phyloP scores from a whole-genome alignment of 176 grass and related monocot species.

The Raddia distichophylla region DNA sequence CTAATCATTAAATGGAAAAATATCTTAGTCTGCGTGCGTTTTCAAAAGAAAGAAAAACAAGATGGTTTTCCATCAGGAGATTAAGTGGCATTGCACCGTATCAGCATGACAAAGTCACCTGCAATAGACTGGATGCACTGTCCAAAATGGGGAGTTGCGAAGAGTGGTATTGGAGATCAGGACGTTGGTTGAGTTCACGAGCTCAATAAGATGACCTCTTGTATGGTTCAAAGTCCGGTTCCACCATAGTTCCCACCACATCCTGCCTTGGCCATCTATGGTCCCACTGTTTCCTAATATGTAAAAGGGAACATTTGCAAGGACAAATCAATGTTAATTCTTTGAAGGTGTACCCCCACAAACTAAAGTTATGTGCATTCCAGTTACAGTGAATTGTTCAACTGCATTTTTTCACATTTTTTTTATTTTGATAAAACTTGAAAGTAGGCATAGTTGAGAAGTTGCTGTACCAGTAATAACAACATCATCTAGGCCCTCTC shows the following conservation, averaged over 20 bases:
- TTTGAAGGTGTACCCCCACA: neutral
- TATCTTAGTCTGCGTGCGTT: conserved; percentile 9
- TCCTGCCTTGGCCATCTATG: conserved; percentile 85
- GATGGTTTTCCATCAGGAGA: conserved; percentile 16
- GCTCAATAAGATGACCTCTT: conserved; percentile 84
- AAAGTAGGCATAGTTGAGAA: conserved; percentile 13
- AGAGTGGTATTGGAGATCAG: conserved; percentile 76
- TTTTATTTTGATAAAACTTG: neutral
- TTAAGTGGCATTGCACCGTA: neutral
- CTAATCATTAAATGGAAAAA: conserved; percentile 40
- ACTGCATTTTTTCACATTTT: neutral
- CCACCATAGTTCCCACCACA: conserved; percentile 99
- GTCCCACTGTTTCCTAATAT: conserved; percentile 79
- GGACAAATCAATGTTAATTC: conserved; percentile 27
- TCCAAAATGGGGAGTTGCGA: conserved; percentile 95
- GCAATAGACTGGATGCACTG: conserved; percentile 93
- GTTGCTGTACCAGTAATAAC: conserved; percentile 67
- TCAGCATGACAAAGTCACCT: conserved; percentile 53
- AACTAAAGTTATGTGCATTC: neutral
- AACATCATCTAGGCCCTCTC: conserved; percentile 72
- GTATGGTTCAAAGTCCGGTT: conserved; percentile 84
- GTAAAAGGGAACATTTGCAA: neutral
- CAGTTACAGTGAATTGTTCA: neutral
- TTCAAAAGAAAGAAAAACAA: conserved; percentile 11
- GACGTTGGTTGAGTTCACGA: conserved; percentile 71